Conservation (phyloP, 2,329 filamentous ascomycete species). For the Mycosphaerella arachidis region DNA sequence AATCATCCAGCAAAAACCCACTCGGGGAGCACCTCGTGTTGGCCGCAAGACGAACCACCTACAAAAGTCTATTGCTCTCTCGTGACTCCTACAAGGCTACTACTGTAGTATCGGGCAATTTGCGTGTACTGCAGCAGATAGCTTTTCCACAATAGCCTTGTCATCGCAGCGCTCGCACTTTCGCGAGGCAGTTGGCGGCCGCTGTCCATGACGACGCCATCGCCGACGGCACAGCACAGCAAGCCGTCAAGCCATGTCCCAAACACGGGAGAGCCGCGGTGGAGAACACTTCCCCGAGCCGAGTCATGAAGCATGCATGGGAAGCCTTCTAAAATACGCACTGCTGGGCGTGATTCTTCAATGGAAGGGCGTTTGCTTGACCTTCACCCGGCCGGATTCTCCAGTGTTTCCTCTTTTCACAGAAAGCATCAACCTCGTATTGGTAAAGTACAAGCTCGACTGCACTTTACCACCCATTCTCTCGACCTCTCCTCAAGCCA, state of each 20-base stretch:
- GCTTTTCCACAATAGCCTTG: no score
- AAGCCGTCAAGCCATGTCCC: background rate
- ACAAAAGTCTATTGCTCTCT: background rate
- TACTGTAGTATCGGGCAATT: no score
- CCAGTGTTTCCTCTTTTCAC: background rate
- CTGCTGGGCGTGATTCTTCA: background rate
- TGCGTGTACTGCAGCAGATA: no score
- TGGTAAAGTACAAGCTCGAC: background rate
- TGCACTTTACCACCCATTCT: background rate
- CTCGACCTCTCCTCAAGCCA: conserved; percentile 1
- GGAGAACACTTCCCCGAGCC: background rate
- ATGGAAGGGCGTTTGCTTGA: background rate
- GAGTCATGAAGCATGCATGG: background rate
- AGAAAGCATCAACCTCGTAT: background rate
- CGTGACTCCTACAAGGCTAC: no score
- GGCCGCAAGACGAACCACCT: background rate
- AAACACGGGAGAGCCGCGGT: background rate
- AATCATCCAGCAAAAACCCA: background rate
- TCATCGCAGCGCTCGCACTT: no score
- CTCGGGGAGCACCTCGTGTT: background rate
- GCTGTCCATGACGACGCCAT: background rate
- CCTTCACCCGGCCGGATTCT: no score
- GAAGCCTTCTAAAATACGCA: background rate
- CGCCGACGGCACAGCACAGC: background rate
- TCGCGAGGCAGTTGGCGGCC: no score